phyloP scores from a whole-genome alignment of 73 alveolate species.

The Symbiodinium natans region DNA sequence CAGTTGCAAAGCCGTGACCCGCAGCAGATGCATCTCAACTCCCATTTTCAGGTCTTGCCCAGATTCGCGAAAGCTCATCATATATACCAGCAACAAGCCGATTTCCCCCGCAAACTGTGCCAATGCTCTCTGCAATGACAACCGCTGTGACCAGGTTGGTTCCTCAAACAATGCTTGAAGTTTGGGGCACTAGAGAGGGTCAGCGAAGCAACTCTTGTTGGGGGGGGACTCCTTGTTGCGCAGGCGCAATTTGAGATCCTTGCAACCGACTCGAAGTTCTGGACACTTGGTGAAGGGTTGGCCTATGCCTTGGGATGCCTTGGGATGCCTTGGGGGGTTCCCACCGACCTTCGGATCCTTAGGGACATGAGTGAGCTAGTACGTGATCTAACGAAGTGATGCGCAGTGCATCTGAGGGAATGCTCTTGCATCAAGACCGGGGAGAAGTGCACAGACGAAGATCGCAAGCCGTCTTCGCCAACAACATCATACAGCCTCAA shows the following conservation, averaged over 20 bases:
- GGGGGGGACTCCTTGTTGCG: no score
- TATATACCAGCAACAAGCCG: constrained; percentile 46
- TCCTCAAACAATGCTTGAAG: not conserved
- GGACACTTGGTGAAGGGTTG: not conserved
- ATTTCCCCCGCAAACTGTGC: constrained; percentile 74
- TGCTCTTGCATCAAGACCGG: constrained; percentile 65
- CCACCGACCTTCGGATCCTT: no score
- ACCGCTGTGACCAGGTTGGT: constrained; percentile 48
- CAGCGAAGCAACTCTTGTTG: not conserved
- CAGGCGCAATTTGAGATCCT: constrained; percentile 75
- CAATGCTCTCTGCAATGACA: constrained; percentile 31
- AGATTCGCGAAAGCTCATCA: not conserved
- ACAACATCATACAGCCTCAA: constrained; percentile 13
- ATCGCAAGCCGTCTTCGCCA: not conserved
- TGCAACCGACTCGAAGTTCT: not conserved
- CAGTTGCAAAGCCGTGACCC: no score
- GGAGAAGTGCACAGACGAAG: not conserved
- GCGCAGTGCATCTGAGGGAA: constrained; percentile 5
- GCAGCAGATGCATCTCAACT: not conserved
- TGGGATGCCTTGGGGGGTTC: not conserved
- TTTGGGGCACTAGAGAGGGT: not conserved
- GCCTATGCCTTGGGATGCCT: not conserved
- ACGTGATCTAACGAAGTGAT: not conserved
- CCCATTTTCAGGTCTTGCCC: constrained; percentile 34
- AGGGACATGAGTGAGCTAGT: not conserved